Percentiles rank a stretch among this genome's conserved stretches.
Conservation (phyloP, 768 basidiomycete species). For the Chalciporus chontae region DNA sequence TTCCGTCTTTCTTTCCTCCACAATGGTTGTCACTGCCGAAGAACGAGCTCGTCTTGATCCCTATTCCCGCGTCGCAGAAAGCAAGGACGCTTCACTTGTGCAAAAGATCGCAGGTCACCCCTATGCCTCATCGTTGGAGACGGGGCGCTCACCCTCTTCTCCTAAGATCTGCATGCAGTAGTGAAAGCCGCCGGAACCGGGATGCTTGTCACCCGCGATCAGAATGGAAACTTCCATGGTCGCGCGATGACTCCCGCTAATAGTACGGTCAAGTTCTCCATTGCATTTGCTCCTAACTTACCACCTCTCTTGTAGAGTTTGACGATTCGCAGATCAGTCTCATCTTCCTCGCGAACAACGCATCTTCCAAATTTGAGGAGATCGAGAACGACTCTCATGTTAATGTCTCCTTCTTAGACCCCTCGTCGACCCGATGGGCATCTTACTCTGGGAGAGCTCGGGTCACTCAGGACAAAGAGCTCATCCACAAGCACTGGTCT, state of each 20-base stretch:
- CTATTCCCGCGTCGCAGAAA: slow-evolving; percentile 64
- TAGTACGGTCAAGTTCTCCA: slow-evolving; percentile 38
- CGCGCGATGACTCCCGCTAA: slow-evolving; percentile 76
- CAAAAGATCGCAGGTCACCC: slow-evolving; percentile 61
- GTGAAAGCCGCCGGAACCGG: slow-evolving; percentile 61
- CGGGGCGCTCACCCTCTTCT: background rate
- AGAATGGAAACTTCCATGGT: slow-evolving; percentile 68
- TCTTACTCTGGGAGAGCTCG: slow-evolving; percentile 73
- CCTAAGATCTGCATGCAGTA: slow-evolving; percentile 58
- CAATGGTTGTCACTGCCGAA: slow-evolving; percentile 19
- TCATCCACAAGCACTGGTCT: slow-evolving; percentile 68
- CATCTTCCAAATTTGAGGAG: slow-evolving; percentile 71
- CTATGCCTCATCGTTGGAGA: background rate
- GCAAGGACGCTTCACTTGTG: slow-evolving; percentile 49
- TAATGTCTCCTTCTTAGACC: slow-evolving; percentile 77
- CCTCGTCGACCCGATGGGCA: slow-evolving; percentile 71
- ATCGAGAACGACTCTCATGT: slow-evolving; percentile 72
- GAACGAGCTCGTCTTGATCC: slow-evolving; percentile 57
- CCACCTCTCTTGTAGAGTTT: slow-evolving; percentile 32
- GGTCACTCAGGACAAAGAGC: slow-evolving; percentile 55
- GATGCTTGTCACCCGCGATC: slow-evolving; percentile 74
- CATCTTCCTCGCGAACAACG: slow-evolving; percentile 71
- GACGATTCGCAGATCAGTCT: slow-evolving; percentile 50
- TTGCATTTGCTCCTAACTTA: background rate
- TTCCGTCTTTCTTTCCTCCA: background rate